phyloP scores from a whole-genome alignment of 192 early-diverging fungal genomes.

The Coemansia sp. region DNA sequence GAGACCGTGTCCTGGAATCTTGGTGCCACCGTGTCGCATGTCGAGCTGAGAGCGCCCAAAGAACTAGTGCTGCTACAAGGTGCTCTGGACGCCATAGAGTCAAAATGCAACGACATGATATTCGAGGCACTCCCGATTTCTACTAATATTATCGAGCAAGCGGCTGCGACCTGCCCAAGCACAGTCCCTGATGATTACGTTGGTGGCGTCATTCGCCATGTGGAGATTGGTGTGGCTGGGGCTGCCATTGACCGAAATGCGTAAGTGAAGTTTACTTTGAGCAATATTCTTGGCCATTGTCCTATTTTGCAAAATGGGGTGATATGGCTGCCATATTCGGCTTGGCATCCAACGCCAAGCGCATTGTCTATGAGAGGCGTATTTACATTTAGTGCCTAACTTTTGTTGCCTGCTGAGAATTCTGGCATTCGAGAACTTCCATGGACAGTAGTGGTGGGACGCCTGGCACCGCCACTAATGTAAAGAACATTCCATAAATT shows the following conservation, averaged over 20 bases:
- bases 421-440: slow-evolving; percentile 1
- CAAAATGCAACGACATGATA: slow-evolving; percentile 61
- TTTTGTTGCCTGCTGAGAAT: not conserved
- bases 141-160: slow-evolving; percentile 54
- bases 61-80: slow-evolving; percentile 42
- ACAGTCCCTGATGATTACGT: slow-evolving; percentile 30
- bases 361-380: slow-evolving; percentile 7
- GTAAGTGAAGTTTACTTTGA: slow-evolving; percentile 23
- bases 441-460: slow-evolving; percentile 2
- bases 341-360: not conserved
- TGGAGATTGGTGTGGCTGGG: slow-evolving; percentile 20
- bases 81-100: slow-evolving; percentile 58
- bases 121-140: slow-evolving; percentile 54
- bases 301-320: not conserved
- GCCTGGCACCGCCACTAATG: not conserved
- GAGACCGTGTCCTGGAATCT: slow-evolving; percentile 70
- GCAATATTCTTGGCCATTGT: not conserved
- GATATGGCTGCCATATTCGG: not conserved
- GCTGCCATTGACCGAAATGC: slow-evolving; percentile 17
- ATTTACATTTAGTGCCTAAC: not conserved
- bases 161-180: slow-evolving; percentile 58
- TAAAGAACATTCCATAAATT: not conserved
- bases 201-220: slow-evolving; percentile 29
- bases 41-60: slow-evolving; percentile 60
- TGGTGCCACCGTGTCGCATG: slow-evolving; percentile 59